These are phyloP conservation scores for Sporothrix curviconia DNA, from an alignment of 2,329 filamentous ascomycete species.

Conservation along the genomic window DNA sequence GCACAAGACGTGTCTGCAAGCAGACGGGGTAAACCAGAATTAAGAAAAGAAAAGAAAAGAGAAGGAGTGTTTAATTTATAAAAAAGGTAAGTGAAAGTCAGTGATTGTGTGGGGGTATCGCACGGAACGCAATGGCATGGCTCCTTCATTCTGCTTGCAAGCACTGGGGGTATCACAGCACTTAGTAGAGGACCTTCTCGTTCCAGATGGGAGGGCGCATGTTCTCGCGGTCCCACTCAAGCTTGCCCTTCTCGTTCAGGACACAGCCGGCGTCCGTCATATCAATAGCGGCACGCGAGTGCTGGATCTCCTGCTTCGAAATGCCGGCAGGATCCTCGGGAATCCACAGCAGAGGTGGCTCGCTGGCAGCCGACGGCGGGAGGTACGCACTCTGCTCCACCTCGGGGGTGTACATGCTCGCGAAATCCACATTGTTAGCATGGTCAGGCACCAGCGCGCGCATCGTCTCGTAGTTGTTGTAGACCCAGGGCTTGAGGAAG, in stretches of 20 bases:
- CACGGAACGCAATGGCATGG: too few relatives aligned
- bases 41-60: not conserved
- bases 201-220: slow-evolving; percentile 31
- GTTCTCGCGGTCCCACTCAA: slow-evolving; percentile 30
- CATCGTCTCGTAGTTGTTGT: slow-evolving; percentile 64
- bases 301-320: slow-evolving; percentile 67
- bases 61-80: not conserved
- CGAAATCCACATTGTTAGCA: slow-evolving; percentile 33
- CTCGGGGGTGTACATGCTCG: slow-evolving; percentile 54
- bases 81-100: not conserved
- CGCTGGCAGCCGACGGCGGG: slow-evolving; percentile 60
- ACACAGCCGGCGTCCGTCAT: slow-evolving; percentile 74
- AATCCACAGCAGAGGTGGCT: slow-evolving; percentile 73
- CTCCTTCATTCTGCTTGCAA: too few relatives aligned
- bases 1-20: not conserved
- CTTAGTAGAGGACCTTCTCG: slow-evolving; percentile 31
- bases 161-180: not conserved
- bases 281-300: slow-evolving; percentile 63
- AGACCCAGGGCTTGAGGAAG: slow-evolving; percentile 73
- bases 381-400: slow-evolving; percentile 64
- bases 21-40: not conserved
- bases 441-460: slow-evolving; percentile 61
- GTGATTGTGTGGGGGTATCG: not conserved
- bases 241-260: slow-evolving; percentile 60
- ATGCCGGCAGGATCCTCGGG: slow-evolving; percentile 69